Base-by-base conservation (phyloP, 805 yeast species). In the Zygoascus tannicola region DNA sequence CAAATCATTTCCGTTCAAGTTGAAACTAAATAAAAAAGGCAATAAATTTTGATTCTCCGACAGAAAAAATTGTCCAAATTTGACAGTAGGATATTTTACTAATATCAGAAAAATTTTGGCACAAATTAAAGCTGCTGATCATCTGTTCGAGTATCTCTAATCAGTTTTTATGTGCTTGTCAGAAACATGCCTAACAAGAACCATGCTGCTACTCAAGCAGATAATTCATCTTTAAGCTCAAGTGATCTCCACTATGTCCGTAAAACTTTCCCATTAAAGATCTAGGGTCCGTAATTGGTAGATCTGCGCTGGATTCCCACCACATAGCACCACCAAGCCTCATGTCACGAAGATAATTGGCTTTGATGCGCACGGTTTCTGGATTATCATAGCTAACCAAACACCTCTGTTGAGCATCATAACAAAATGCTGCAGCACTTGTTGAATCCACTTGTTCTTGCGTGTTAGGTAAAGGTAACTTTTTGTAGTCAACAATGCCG, bases 261-360 rank as follows among this genome's bases (percentile, higher is more conserved):
- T 7, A 26, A 26, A 8, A 26, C 30, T 26, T 26, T 5, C 44
- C 34, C 5, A 59, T 44, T 15, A 57, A 37, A 16, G 59, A 55
- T 15, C 52, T 33, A 14, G 47, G 45, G 30, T 52, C 51, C 5
- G 22, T 41, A 12, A 42, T 38, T 3, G 52, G 49, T 2, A 62
- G 54, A 55, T 86, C 95, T 2, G 95, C 95, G 45, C 80, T 72
- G 0, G 95, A 80, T 55, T 90, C 97, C 97, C 97, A 90, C 81
- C 85, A 88, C 76, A 92, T 80, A 0, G 84, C 95, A 0, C 98
- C 97, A 0, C 81, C 94, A 7, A 87, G 63, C 0, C 66, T 56
- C 4, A 65, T 59, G 18, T 60, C 52, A 33, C 50, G 53, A 5
- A 81, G 76, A 53, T 75, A 86, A 22, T 65, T 54, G 0, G 85